A percentile compares a stretch with the other conserved stretches of the same genome.
Conservation (phyloP, 129 eudicot species). For the Lonicera japonica region DNA sequence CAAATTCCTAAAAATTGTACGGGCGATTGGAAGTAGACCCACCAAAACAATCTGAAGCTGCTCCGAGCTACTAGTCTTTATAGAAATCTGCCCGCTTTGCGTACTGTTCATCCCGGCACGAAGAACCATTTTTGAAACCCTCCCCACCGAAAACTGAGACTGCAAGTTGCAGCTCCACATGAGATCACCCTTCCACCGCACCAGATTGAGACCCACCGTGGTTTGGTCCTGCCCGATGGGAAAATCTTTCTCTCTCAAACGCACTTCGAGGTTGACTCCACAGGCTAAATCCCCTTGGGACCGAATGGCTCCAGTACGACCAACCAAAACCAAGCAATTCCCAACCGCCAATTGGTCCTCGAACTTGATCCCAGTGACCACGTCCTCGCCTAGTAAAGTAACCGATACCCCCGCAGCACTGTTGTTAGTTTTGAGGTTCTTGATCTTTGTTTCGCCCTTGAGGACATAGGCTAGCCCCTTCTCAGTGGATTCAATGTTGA, state of each 20-base stretch:
- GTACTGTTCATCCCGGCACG: slow-evolving; percentile 26
- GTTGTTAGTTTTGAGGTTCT: slow-evolving; percentile 13
- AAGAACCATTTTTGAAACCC: slow-evolving; percentile 11
- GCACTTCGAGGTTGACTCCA: slow-evolving; percentile 29
- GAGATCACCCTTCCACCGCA: slow-evolving; percentile 28
- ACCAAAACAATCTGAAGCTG: slow-evolving; percentile 30
- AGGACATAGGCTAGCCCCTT: slow-evolving; percentile 18
- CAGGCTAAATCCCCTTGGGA: slow-evolving; percentile 25
- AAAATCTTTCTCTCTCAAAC: slow-evolving; percentile 18
- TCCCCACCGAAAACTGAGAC: slow-evolving; percentile 30
- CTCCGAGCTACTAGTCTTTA: slow-evolving; percentile 30
- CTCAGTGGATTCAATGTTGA: slow-evolving; percentile 19
- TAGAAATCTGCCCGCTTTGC: slow-evolving; percentile 25
- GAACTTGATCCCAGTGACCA: slow-evolving; percentile 23
- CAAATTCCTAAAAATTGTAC: slow-evolving; percentile 15
- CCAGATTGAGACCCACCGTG: slow-evolving; percentile 12
- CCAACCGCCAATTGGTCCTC: slow-evolving; percentile 31
- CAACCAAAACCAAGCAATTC: slow-evolving; percentile 19
- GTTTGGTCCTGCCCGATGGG: slow-evolving; percentile 23
- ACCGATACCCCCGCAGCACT: slow-evolving; percentile 25
- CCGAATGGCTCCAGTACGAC: slow-evolving; percentile 13
- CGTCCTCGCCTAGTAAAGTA: slow-evolving; percentile 19
- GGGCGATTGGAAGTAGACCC: slow-evolving; percentile 32
- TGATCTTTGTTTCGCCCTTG: slow-evolving; percentile 23
- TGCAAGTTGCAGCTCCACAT: slow-evolving; percentile 28